A percentile compares a stretch with the other conserved stretches of the same genome.
Evolutionary conservation across 768 basidiomycete species (phyloP).

Genomic region (Rubroboletus satanas): DNA sequence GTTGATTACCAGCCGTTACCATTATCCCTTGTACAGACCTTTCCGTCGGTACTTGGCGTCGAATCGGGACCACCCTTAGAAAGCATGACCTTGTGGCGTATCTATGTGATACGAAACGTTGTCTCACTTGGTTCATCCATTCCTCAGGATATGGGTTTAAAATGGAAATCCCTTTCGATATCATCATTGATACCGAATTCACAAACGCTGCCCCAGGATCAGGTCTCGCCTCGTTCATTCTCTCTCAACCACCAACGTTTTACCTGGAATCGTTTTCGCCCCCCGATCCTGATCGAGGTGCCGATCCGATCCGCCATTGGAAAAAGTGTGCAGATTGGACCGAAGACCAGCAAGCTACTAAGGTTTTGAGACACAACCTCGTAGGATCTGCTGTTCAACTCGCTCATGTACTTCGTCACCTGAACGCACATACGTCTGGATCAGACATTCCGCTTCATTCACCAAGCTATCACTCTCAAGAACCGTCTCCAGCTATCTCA

Average conservation of each 20-base stretch:
- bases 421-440: constrained; percentile 34
- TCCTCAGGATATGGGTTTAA: constrained; percentile 74
- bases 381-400: constrained; percentile 62
- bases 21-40: constrained; percentile 75
- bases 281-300: constrained; percentile 28
- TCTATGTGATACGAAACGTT: constrained; percentile 61
- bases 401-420: constrained; percentile 48
- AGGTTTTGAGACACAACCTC: constrained; percentile 59
- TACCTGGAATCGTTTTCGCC: constrained; percentile 51
- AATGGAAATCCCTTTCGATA: constrained; percentile 76
- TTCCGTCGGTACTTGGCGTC: constrained; percentile 74
- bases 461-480: constrained; percentile 34
- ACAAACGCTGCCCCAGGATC: constrained; percentile 49
- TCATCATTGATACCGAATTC: constrained; percentile 56
- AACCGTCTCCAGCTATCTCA: constrained; percentile 30
- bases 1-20: constrained; percentile 51
- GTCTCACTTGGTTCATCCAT: constrained; percentile 76
- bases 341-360: constrained; percentile 64
- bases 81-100: constrained; percentile 74
- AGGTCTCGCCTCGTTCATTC: constrained; percentile 58
- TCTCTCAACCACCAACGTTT: constrained; percentile 66
- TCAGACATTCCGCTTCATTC: constrained; percentile 36
- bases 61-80: constrained; percentile 52
- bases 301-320: constrained; percentile 45
- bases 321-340: constrained; percentile 73